Base-by-base conservation (phyloP, 2,329 filamentous ascomycete genomes). In the Colletotrichum sp. region DNA sequence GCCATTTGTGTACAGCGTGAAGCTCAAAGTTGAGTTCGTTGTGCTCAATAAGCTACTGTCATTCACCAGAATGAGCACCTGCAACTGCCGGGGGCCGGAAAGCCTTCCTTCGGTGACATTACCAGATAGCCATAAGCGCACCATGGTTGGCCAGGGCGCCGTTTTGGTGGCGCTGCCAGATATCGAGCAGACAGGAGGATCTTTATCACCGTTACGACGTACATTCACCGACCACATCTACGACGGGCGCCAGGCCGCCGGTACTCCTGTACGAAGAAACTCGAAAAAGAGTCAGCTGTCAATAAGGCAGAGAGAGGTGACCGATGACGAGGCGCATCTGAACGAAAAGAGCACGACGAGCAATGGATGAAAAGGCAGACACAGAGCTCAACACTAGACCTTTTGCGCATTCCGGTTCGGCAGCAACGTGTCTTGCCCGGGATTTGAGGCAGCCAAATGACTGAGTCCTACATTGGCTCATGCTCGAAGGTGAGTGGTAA, bases 11-110 rank as follows among this genome's bases (percentile, higher is more conserved):
- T 85, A 85, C 77, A 83, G 82, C 48, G 75, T 84, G 32, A 85
- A 85, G 63, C 79, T 85, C 34, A 85, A 85, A 74, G 75, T 83
- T 13, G 84, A 84, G 61, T 84, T 85, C 69, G 79, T 80, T 5
- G 82, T 85, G 3, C 80, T 85, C 10, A 82, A 84, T 61, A 79
- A 81, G 6, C 78, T 85, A 16, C 24, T 76, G 3, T 36, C 65
- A 1, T 74, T 76, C 30, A 76, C 76, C 4, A 66, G 71, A 5
- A 74, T 74, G 71, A 76, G 74, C 6, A 56, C 74, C 14, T 76
- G 71, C 59, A 74, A 74, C 71, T 75, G 73, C 21, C 28, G 69
- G 1, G 73, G 73, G 0, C 73, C 69, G 6, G 69, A 73, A 64
- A 75, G 56, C 34, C 32, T 73, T 26, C 63, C 63, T 0, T 73